Evolutionary conservation across 2,329 filamentous ascomycete species (phyloP), one percentile per base, ranked within the genome.

Genomic region (Pleurostoma richardsiae): DNA sequence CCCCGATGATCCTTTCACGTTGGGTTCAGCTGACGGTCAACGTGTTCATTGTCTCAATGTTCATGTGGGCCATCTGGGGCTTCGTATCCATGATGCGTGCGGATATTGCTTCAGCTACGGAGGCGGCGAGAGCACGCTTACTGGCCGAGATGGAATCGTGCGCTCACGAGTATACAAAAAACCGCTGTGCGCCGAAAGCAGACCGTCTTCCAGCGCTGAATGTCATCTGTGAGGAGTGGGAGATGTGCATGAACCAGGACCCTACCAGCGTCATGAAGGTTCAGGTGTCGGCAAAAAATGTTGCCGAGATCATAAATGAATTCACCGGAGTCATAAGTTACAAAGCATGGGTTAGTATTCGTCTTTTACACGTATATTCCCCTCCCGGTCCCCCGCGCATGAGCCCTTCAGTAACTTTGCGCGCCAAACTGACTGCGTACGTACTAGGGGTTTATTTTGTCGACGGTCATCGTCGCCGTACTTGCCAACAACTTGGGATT

Each of bases 221-320:
- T 51, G 69, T 68, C 0, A 71, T 86, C 4, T 99, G 94, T 63
- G 79, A 83, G 31, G 80, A 85, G 51, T 97, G 92, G 92, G 83
- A 86, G 53, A 73, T 81, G 30, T 97, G 94, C 67, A 96, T 96
- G 89, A 83, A 85, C 54, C 82, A 85, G 54, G 88, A 96, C 59
- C 85, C 90, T 1, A 76, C 83, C 40, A 82, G 82, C 47, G 82
- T 96, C 47, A 90, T 88, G 54, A 77, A 85, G 36, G 86, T 92
- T 39, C 86, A 85, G 58, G 82, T 96, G 38, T 89, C 86, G 19
- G 91, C 90, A 4, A 86, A 88, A 59, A 94, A 91, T 29, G 87
- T 96, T 61, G 92, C 92, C 1, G 83, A 90, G 60, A 95, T 99
- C 39, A 85, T 97, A 66, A 96, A 97, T 63, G 86, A 86, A 58